Base-by-base conservation (phyloP, 306 rosid genomes). In the Medicago arabica region DNA sequence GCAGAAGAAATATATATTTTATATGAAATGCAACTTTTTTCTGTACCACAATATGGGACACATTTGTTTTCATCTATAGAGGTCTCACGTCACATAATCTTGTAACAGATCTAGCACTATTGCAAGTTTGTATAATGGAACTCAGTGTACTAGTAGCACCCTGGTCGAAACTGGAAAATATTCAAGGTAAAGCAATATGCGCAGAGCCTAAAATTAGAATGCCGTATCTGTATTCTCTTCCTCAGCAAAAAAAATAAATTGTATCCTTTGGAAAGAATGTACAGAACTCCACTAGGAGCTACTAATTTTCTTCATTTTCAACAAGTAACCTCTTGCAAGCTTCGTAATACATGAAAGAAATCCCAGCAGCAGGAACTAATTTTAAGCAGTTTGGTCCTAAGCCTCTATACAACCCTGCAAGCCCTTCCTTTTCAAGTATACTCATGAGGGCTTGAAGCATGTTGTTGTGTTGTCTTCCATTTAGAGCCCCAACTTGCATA, bases 401-500 rank as follows among this genome's bases (percentile, higher is more conserved):
- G 36, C 92, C 97, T 78, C 83, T 80, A 50, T 86, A 91, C 47
- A 90, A 66, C 1, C 96, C 96, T 0, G 23, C 68, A 17, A 65
- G 8, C 23, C 98, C 95, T 66, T 93, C 96, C 50, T 83, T 84
- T 69, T 86, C 89, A 50, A 85, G 75, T 67, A 90, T 86, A 83
- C 89, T 82, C 0, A 74, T 39, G 49, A 92, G 90, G 13, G 98
- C 96, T 64, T 92, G 89, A 54, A 85, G 81, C 85, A 93, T 77
- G 80, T 89, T 87, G 43, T 74, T 72, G 66, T 90, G 90, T 19
- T 89, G 91, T 72, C 88, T 86, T 72, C 97, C 98, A 62, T 81
- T 85, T 6, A 89, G 46, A 46, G 93, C 89, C n/a, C 96, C 96
- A 4, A 86, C 93, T 78, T 93, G 98, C 93, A 93, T 90, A 36